These are phyloP conservation scores for Diplocarpon rosae DNA, from an alignment of 2,329 filamentous ascomycete genomes.

Conservation along the genomic window DNA sequence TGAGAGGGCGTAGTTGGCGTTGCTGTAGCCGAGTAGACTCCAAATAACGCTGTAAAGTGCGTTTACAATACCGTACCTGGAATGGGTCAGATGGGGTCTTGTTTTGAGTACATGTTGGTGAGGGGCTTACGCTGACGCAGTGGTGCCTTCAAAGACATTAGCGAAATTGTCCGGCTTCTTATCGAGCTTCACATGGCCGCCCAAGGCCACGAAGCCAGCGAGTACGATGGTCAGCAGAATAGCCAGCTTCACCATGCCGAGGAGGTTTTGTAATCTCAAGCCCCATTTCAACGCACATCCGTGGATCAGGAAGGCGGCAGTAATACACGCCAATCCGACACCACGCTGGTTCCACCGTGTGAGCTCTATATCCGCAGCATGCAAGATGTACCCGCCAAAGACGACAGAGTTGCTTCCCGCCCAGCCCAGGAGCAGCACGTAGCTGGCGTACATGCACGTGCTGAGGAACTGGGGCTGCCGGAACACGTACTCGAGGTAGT, in stretches of 20 bases:
- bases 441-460: conserved; percentile 49
- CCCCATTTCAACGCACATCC: conserved; percentile 54
- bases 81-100: neutral
- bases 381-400: conserved; percentile 60
- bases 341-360: conserved; percentile 57
- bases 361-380: conserved; percentile 51
- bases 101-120: neutral
- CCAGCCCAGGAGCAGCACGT: conserved; percentile 54
- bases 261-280: conserved; percentile 53
- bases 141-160: conserved; percentile 55
- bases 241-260: conserved; percentile 55
- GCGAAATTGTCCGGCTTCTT: conserved; percentile 52
- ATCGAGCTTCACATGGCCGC: conserved; percentile 44
- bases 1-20: conserved; percentile 54
- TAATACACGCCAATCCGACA: conserved; percentile 56
- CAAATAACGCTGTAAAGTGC: conserved; percentile 64
- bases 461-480: conserved; percentile 48
- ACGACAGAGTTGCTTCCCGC: conserved; percentile 57
- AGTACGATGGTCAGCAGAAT: conserved; percentile 56
- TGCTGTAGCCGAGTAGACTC: conserved; percentile 58
- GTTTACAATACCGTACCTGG: conserved; percentile 48
- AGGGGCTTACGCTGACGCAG: conserved; percentile 41
- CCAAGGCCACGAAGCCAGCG: conserved; percentile 46
- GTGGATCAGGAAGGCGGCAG: conserved; percentile 53
- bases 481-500: conserved; percentile 56